Percentiles rank a stretch among this genome's conserved stretches.
Evolutionary conservation across 768 basidiomycete genomes (phyloP).

Genomic region (Rubroboletus pulcherrimus): DNA sequence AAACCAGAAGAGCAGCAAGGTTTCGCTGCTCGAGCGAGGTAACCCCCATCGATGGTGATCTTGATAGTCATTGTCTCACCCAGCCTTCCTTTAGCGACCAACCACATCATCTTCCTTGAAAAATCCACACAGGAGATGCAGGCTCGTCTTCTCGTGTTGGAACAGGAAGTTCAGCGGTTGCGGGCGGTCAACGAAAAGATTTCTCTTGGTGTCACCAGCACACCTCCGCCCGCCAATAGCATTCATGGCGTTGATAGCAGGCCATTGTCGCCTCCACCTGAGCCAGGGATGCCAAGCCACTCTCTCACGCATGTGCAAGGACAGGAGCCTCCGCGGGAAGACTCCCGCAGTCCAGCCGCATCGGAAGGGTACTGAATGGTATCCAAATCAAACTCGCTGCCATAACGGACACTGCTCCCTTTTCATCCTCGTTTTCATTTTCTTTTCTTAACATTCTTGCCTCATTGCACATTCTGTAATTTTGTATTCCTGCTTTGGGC

Average conservation of each 20-base stretch:
- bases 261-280: conserved; percentile 65
- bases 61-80: conserved; percentile 8
- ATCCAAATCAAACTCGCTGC: conserved; percentile 17
- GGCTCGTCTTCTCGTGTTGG: conserved; percentile 59
- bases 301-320: conserved; percentile 54
- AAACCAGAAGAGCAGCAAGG: conserved; percentile 90
- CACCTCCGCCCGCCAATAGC: conserved; percentile 52
- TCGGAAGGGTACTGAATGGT: conserved; percentile 31
- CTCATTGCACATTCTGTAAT: conserved; percentile 31
- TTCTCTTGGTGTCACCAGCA: conserved; percentile 56
- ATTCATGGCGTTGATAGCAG: conserved; percentile 40
- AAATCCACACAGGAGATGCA: conserved; percentile 69
- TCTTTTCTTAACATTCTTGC: conserved; percentile 31
- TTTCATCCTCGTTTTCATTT: conserved; percentile 32
- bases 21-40: conserved; percentile 87
- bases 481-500: conserved; percentile 30
- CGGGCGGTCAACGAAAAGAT: conserved; percentile 82
- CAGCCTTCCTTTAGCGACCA: conserved; percentile 54
- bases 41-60: conserved; percentile 22
- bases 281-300: conserved; percentile 43
- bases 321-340: conserved; percentile 61
- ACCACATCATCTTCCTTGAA: conserved; percentile 72
- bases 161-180: conserved; percentile 67
- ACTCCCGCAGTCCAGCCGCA: conserved; percentile 43
- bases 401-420: conserved; percentile 29